Base-by-base conservation (phyloP, 163 green algal genomes). In the Volvox carteri region DNA sequence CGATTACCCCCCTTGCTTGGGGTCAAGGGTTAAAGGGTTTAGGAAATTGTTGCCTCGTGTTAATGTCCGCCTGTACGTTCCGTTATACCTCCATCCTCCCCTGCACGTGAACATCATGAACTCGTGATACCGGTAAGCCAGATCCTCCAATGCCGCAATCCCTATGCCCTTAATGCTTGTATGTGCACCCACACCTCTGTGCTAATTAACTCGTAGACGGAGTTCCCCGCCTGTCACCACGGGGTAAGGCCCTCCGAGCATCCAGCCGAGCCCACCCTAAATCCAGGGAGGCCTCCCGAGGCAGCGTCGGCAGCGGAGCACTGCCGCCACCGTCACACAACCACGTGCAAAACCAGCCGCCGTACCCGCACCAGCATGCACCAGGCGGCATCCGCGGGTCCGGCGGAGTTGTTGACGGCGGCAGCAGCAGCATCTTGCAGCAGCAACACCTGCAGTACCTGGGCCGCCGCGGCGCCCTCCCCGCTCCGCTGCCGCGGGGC, bases 141-240 rank as follows among this genome's bases (percentile, higher is more conserved):
- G n/a, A n/a, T n/a, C n/a, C n/a, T n/a, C n/a, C n/a, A n/a, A n/a
- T n/a, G n/a, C n/a, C 54, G 54, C 54, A 65, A 30, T 65, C 54
- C 54, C 54, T 23, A 23, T 65, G 54, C 54, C 54, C 54, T 65
- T 19, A n/a, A n/a, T n/a, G n/a, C n/a, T n/a, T n/a, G n/a, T n/a
- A n/a, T n/a, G n/a, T n/a, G n/a, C n/a, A n/a, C n/a, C n/a, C n/a
- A n/a, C n/a, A n/a, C n/a, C n/a, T n/a, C n/a, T n/a, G n/a, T n/a
- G n/a, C n/a, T n/a, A n/a, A n/a, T n/a, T n/a, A n/a, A n/a, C n/a
- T n/a, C 48, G 23, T 67, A 88, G 81, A 88, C 67, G 56, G 60
- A 35, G 79, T 78, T 41, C 84, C 87, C 41, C 70, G 87, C 12
- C 42, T 91, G 12, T 91, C 87, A 4, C 87, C 87, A 18, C 87